Base-by-base conservation (phyloP, 805 yeast species). In the Candida nitratophila region DNA sequence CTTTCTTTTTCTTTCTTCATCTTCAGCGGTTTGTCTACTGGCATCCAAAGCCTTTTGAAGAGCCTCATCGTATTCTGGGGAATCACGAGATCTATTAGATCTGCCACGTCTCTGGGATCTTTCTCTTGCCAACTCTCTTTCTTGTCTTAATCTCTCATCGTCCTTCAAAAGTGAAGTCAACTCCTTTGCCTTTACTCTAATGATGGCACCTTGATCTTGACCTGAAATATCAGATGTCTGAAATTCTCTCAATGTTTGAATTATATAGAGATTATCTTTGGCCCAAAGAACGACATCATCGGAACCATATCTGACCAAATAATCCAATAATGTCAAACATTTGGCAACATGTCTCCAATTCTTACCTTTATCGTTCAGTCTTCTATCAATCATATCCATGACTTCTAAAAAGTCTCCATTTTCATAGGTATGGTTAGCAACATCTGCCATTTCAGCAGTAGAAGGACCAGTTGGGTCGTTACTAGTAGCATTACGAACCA, bases 271-370 rank as follows among this genome's bases (percentile, higher is more conserved):
- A 60, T 91, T 90, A 59, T 88, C 96, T 59, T 81, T 84, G 48
- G 90, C 80, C 99, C 99, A 91, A 33, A 81, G 69, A 6, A 90
- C 96, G 56, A 90, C 91, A 56, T 84, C 83, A 52, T 89, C 96
- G 19, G 95, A 76, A 34, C 97, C 99, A 47, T 74, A 76, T 53
- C 93, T 78, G 17, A 90, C 88, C 46, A 90, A 70, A 64, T 82
- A 91, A 56, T 90, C 96, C 53, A 91, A 72, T n/a, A 91, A 81
- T 2, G 95, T 84, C 49, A 91, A 71, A 1, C 96, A 82, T 64
- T 91, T 93, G 50, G 95, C 90, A 41, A 91, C 90, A 61, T 91
- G 99, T 52, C 96, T 77, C 97, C 97, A 91, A 66, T 91, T 86
- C 63, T 89, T 90, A 48, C 98, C 98, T 69, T 90, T 90, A 60